Evolutionary conservation across 2,329 filamentous ascomycete genomes (phyloP).

Genomic region (Fusarium albosuccineum): DNA sequence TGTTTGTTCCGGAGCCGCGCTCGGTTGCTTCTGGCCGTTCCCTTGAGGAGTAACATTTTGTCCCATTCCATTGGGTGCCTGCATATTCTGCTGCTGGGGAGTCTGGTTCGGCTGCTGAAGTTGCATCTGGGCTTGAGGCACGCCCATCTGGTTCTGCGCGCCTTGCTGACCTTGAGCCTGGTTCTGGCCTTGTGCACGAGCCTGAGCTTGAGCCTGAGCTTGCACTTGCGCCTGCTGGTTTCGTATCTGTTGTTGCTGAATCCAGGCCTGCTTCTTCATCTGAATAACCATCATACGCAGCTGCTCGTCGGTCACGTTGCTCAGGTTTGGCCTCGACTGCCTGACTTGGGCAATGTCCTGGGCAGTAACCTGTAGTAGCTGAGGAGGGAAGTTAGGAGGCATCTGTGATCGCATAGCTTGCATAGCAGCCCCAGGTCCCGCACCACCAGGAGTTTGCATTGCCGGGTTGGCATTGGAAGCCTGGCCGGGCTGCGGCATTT

Average conservation of each 20-base stretch:
- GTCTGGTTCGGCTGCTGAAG: constrained; percentile 60
- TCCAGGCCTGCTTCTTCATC: constrained; percentile 52
- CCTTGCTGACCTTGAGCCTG: constrained; percentile 47
- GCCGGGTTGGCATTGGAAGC: constrained; percentile 45
- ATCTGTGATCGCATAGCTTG: constrained; percentile 43
- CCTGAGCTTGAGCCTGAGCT: constrained; percentile 54
- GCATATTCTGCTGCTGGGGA: constrained; percentile 55
- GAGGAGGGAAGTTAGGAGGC: constrained; percentile 46
- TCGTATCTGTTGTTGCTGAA: constrained; percentile 48
- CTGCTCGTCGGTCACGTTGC: constrained; percentile 51
- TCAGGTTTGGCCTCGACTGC: constrained; percentile 42
- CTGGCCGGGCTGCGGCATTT: constrained; percentile 42
- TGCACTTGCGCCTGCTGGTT: constrained; percentile 53
- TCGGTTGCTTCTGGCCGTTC: constrained; percentile 49
- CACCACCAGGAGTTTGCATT: constrained; percentile 40
- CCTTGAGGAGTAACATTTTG: constrained; percentile 53
- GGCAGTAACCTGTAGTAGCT: constrained; percentile 50
- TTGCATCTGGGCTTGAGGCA: constrained; percentile 65
- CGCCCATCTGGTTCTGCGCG: constrained; percentile 56
- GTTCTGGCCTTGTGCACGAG: constrained; percentile 51
- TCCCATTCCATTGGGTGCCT: constrained; percentile 58
- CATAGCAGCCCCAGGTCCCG: constrained; percentile 46
- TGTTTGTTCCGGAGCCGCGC: constrained; percentile 44
- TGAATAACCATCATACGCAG: constrained; percentile 49
- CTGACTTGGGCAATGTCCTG: constrained; percentile 52